A percentile compares a stretch with the other conserved stretches of the same genome.
Evolutionary conservation across 164 flowering plant genomes (phyloP).

Genomic region (Magnolia changhungtana): DNA sequence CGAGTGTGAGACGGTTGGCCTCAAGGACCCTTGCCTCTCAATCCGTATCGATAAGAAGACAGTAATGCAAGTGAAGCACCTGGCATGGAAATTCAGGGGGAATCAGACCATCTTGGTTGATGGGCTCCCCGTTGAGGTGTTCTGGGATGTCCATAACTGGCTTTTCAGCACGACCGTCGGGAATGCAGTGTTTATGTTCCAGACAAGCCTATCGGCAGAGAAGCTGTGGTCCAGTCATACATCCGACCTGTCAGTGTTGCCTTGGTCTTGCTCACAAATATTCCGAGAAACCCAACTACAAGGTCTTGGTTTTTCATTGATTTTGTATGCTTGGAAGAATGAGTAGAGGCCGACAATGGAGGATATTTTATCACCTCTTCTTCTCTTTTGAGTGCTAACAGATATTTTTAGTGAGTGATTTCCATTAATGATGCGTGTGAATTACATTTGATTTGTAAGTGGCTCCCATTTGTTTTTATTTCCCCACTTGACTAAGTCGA

Average conservation of each 20-base stretch:
- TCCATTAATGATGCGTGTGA: constrained; percentile 24
- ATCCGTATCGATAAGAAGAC: constrained; percentile 33
- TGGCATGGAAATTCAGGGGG: constrained; percentile 47
- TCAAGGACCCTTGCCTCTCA: constrained; percentile 29
- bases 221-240: constrained; percentile 53
- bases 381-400: constrained; percentile 31
- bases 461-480: constrained; percentile 11
- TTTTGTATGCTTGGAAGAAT: constrained; percentile 51
- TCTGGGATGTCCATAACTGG: constrained; percentile 92
- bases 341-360: constrained; percentile 31
- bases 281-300: constrained; percentile 25
- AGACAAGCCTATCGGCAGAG: constrained; percentile 57
- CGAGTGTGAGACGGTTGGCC: constrained; percentile 29
- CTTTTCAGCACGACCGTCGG: constrained; percentile 54
- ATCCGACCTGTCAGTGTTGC: constrained; percentile 16
- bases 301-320: constrained; percentile 37
- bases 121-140: constrained; percentile 61
- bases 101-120: constrained; percentile 43
- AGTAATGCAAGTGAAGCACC: constrained; percentile 38
- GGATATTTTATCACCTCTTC: constrained; percentile 5
- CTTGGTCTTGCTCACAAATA: constrained; percentile 30
- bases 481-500: constrained; percentile 11
- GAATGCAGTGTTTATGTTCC: constrained; percentile 84
- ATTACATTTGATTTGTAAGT: constrained; percentile 20
- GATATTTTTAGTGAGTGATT: constrained; percentile 37